Evolutionary conservation across 148 eudicot genomes (phyloP), one percentile per base, ranked within the genome.

Genomic region (Talinum fruticosum): DNA sequence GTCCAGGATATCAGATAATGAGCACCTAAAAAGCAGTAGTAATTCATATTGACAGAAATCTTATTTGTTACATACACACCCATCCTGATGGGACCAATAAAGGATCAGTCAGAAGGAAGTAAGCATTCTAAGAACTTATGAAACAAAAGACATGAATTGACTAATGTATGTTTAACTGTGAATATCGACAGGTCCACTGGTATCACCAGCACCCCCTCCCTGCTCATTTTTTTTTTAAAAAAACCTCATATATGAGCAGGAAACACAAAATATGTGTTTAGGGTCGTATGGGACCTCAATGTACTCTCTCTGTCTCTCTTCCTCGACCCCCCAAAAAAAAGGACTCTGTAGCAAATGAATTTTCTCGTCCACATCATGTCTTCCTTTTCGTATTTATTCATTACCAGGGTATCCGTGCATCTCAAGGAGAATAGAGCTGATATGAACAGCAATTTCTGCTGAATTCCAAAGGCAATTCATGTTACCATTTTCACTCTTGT

Each of bases 1-100:
- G 86, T 45, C 75, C 54, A 66, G 76, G 64, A 78, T 44, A 79
- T 66, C 69, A 67, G 47, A 83, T 29, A 57, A 62, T 62, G 66
- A 62, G 66, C 15, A 10, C 23, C 33, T 32, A 24, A 67, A n/a
- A 54, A 26, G 18, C n/a, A 73, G 45, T 28, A 8, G 14, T 35
- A 45, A 37, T 30, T 79, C 33, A 66, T 28, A 34, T 8, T 24
- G 16, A n/a, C 10, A 7, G 3, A 37, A 3, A 37, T 37, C n/a
- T n/a, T 7, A 37, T 26, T 37, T 14, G 29, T 21, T 21, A 26
- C 57, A 12, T 28, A 21, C 10, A 1, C 45, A 24, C n/a, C 6
- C n/a, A 23, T 66, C 2, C 16, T 16, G 59, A 18, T 53, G 59
- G n/a, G 59, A 1, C 24, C 24, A 2, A 1, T 16, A n/a, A 41